Percentiles rank a stretch among this genome's conserved stretches.
Evolutionary conservation across 1,284 basidiomycete genomes (phyloP).

Genomic region (Omphalotus olearius): DNA sequence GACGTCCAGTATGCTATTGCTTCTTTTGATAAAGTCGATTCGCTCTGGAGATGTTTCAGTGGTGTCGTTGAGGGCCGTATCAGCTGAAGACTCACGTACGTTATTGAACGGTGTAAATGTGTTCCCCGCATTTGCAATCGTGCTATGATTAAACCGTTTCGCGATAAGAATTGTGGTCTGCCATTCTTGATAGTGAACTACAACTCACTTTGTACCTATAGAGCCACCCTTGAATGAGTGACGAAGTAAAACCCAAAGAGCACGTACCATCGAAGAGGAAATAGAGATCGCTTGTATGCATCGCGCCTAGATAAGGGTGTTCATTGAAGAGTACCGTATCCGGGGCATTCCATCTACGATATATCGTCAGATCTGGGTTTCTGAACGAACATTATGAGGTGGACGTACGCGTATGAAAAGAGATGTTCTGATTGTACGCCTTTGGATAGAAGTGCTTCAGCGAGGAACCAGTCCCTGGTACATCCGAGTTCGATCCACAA

Average conservation of each 20-base stretch:
- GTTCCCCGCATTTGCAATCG: constrained; percentile 31
- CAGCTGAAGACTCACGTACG: too few species aligned
- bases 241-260: background rate
- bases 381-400: background rate
- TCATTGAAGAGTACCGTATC: constrained; percentile 34
- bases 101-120: constrained; percentile 35
- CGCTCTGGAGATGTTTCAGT: too few species aligned
- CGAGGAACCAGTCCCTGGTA: constrained; percentile 37
- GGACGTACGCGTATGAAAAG: constrained; percentile 30
- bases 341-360: constrained; percentile 37
- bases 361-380: background rate
- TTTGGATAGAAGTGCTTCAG: constrained; percentile 27
- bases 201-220: constrained; percentile 32
- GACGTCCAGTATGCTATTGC: constrained; percentile 45
- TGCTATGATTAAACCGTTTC: constrained; percentile 13
- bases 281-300: constrained; percentile 43
- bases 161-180: background rate
- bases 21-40: constrained; percentile 32
- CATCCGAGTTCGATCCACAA: background rate
- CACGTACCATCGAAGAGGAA: constrained; percentile 37
- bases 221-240: background rate
- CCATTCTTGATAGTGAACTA: background rate
- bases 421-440: constrained; percentile 26
- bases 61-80: too few species aligned
- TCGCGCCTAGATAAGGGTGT: constrained; percentile 35